Evolutionary conservation across 768 basidiomycete genomes (phyloP).

Genomic region (Tylopilus plumbeoviolaceoides): DNA sequence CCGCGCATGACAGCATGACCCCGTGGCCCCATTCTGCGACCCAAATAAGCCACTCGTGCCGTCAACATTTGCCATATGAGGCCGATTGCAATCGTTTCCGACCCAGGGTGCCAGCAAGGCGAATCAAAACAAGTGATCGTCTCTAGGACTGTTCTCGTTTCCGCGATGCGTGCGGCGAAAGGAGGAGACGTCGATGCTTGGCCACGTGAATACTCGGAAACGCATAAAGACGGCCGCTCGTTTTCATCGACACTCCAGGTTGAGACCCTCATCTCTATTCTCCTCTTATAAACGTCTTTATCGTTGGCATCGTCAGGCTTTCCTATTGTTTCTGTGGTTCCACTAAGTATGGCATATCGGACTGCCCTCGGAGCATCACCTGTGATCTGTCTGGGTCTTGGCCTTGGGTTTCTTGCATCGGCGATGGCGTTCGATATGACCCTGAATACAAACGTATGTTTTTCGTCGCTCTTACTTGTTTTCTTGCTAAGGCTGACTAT

Average conservation of each 20-base stretch:
- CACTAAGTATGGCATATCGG: slow-evolving; percentile 9
- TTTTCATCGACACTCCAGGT: neutral
- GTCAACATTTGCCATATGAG: neutral
- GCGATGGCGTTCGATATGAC: slow-evolving; percentile 26
- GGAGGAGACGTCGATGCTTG: slow-evolving; percentile 11
- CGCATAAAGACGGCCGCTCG: slow-evolving; percentile 12
- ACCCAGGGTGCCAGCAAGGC: slow-evolving; percentile 7
- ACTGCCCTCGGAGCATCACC: neutral
- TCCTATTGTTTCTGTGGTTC: neutral
- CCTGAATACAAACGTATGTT: slow-evolving; percentile 21
- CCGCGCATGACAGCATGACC: neutral
- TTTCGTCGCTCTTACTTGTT: neutral
- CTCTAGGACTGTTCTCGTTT: neutral
- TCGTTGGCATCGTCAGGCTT: neutral
- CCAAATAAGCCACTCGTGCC: neutral
- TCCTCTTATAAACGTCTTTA: neutral
- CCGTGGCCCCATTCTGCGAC: neutral
- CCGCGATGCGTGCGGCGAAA: slow-evolving; percentile 2
- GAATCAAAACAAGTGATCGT: slow-evolving; percentile 14
- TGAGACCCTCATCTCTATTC: neutral
- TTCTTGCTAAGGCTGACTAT: neutral
- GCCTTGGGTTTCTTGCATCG: slow-evolving; percentile 8
- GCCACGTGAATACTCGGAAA: slow-evolving; percentile 10
- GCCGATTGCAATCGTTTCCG: neutral
- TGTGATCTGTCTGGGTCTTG: slow-evolving; percentile 14